Base-by-base conservation (phyloP, 192 early-diverging fungal species). In the Geranomyces variabilis region DNA sequence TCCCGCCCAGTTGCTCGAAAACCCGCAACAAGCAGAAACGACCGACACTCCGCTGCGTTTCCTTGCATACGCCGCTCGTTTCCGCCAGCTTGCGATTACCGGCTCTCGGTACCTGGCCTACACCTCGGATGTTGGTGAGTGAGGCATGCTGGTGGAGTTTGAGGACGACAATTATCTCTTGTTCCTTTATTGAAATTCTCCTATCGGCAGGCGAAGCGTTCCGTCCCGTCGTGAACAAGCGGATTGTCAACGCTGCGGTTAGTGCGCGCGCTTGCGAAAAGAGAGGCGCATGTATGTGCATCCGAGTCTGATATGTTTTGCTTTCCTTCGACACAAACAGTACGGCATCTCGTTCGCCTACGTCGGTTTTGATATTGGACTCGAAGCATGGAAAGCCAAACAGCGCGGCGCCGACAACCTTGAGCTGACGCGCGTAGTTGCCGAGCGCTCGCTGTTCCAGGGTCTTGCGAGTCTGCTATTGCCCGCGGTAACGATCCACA, bases 401-500 rank as follows among this genome's bases (percentile, higher is more conserved):
- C 67, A 81, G 5, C 70, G 82, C 29, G 86, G 83, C 14, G 76
- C 75, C 44, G 73, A 79, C 13, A 69, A 67, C 28, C 69, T 70
- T 19, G 82, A 81, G 62, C 49, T 86, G 10, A 75, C 79, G 4
- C 71, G 82, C 41, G 79, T 81, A 1, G 77, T 86, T 21, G 66
- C 84, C 28, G 83, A 91, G 67, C 73, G 89, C 22, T 77, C 82
- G 61, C 74, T 87, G 41, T 91, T 91, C 72, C 89, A 91, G 66
- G 73, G 79, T 12, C 59, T 91, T 57, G 89, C 89, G 10, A 83
- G 80, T 61, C 71, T 88, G 76, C 66, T 80, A 21, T 60, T 89
- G 43, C 89, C 89, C 19, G 85, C 85, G 29, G 47, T 88, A 13
- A 87, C 88, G 1, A 87, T 91, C 47, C 89, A 90, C 70, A 86